Evolutionary conservation across 176 grass and related monocot genomes (phyloP).

Genomic region (Triticum urartu): DNA sequence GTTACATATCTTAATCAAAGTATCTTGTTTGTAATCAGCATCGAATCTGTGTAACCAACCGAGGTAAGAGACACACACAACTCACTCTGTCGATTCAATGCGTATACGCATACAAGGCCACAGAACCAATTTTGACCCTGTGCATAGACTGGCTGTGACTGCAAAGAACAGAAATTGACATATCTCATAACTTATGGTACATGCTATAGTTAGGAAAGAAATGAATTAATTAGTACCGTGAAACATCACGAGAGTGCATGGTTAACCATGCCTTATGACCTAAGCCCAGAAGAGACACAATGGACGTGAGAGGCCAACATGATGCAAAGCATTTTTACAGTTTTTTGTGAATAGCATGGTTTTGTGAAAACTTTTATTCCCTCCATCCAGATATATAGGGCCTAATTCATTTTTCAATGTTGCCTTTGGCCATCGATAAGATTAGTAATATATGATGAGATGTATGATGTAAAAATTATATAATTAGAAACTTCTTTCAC

Average conservation of each 20-base stretch:
- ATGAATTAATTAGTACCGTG: not conserved
- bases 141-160: not conserved
- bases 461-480: too few relatives aligned
- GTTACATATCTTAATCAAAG: not conserved
- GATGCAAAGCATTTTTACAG: not conserved
- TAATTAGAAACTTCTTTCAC: too few relatives aligned
- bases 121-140: not conserved
- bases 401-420: too few relatives aligned
- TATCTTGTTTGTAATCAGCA: not conserved
- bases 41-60: not conserved
- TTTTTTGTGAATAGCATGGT: not conserved
- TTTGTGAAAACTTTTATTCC: not conserved
- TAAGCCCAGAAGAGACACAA: not conserved
- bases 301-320: not conserved
- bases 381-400: too few relatives aligned
- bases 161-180: not conserved
- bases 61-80: not conserved
- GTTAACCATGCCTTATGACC: not conserved
- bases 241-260: not conserved
- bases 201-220: not conserved
- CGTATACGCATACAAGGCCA: not conserved
- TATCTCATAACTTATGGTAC: not conserved
- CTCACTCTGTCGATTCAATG: not conserved
- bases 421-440: too few relatives aligned
- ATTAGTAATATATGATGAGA: too few relatives aligned